Percentiles rank a stretch among this genome's conserved stretches.
Evolutionary conservation across 176 grass and related monocot genomes (phyloP).

Genomic region (Themeda triandra): DNA sequence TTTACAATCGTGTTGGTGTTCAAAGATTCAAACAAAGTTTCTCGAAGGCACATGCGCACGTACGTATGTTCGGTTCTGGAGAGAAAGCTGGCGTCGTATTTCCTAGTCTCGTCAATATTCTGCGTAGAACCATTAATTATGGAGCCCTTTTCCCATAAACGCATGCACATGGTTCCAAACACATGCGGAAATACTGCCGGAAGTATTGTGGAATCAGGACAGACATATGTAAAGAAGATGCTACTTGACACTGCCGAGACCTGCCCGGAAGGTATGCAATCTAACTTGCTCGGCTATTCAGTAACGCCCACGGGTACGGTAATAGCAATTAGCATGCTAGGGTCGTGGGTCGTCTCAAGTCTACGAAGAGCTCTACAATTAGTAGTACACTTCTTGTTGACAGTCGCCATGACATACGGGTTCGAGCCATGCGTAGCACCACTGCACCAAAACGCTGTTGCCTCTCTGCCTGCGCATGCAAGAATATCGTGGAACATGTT

Average conservation of each 20-base stretch:
- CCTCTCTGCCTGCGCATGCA: neutral
- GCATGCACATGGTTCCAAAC: neutral
- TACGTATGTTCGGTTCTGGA: neutral
- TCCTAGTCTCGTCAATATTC: constrained; percentile 12
- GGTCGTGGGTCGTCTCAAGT: neutral
- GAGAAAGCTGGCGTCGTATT: neutral
- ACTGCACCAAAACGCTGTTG: neutral
- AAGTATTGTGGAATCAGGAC: neutral
- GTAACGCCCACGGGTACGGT: neutral
- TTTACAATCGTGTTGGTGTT: neutral
- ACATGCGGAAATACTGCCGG: neutral
- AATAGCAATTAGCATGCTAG: neutral
- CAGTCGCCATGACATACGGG: neutral
- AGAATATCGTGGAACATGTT: constrained; percentile 26
- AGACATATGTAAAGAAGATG: neutral
- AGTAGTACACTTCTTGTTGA: neutral
- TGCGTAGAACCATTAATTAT: neutral
- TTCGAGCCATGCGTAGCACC: too few species aligned
- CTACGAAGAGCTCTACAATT: neutral
- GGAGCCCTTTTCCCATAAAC: neutral
- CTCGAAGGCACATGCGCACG: neutral
- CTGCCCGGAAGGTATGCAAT: neutral
- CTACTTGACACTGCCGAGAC: neutral
- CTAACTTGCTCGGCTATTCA: neutral
- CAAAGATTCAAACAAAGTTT: neutral